Evolutionary conservation across 495 filamentous ascomycete species (phyloP).

Genomic region (Annulohypoxylon stygium): DNA sequence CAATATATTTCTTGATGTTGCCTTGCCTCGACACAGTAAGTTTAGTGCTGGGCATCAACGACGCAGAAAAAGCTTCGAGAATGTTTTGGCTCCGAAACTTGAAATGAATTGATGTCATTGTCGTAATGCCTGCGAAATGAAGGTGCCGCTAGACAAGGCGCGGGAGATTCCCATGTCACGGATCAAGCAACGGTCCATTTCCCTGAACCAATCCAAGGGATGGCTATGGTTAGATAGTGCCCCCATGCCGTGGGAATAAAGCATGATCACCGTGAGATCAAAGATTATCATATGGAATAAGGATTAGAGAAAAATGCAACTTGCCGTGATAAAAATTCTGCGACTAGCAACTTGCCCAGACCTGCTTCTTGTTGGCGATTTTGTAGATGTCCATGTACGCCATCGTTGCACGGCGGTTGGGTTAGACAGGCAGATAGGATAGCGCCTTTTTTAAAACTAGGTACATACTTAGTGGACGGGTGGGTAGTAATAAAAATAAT

Average conservation of each 20-base stretch:
- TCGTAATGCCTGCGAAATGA: slow-evolving; percentile 47
- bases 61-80: slow-evolving; percentile 41
- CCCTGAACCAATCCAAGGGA: slow-evolving; percentile 19
- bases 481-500: not conserved
- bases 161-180: slow-evolving; percentile 47
- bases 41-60: slow-evolving; percentile 12
- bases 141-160: slow-evolving; percentile 48
- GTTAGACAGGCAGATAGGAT: not conserved
- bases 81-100: slow-evolving; percentile 29
- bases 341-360: slow-evolving; percentile 3
- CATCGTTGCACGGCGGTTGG: slow-evolving; percentile 2
- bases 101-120: slow-evolving; percentile 48
- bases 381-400: slow-evolving; percentile 4
- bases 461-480: not conserved
- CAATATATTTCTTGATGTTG: slow-evolving; percentile 6
- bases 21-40: not conserved
- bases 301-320: slow-evolving; percentile 26
- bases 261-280: slow-evolving; percentile 34
- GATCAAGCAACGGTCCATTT: slow-evolving; percentile 43
- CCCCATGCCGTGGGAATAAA: slow-evolving; percentile 25
- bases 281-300: slow-evolving; percentile 25
- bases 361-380: not conserved
- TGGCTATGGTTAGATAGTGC: slow-evolving; percentile 5
- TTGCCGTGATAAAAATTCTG: slow-evolving; percentile 34
- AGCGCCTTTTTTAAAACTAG: slow-evolving; percentile 1